Conservation (phyloP, 176 grass and related monocot genomes). For the Bromus sterilis region DNA sequence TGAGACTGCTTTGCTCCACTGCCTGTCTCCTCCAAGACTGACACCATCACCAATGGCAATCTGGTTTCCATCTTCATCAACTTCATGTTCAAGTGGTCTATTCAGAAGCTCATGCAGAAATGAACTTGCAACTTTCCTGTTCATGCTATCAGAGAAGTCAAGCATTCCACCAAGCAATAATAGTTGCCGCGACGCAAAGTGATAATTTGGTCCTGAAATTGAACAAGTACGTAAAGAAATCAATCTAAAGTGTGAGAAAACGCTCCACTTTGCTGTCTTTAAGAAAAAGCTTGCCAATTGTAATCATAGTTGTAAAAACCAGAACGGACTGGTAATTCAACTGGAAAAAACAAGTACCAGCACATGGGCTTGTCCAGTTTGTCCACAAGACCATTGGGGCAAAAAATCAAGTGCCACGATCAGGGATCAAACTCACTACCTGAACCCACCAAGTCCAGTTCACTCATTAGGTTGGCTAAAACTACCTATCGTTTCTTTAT, state of each 20-base stretch:
- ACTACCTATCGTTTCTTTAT: neutral
- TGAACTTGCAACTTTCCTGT: constrained; percentile 62
- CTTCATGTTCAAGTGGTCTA: constrained; percentile 66
- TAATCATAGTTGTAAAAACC: neutral
- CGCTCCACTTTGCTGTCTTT: neutral
- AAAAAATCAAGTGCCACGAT: neutral
- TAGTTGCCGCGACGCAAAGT: constrained; percentile 64
- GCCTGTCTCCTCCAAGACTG: constrained; percentile 70
- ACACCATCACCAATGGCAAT: constrained; percentile 81
- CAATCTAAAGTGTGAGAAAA: neutral
- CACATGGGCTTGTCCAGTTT: neutral
- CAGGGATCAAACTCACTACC: neutral
- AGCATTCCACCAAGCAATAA: constrained; percentile 84
- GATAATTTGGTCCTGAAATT: constrained; percentile 77
- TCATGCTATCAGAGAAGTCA: constrained; percentile 86
- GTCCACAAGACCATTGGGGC: neutral
- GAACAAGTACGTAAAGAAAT: constrained; percentile 3
- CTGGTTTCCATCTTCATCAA: constrained; percentile 73
- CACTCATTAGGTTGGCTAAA: neutral
- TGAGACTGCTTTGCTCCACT: constrained; percentile 78
- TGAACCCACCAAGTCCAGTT: neutral
- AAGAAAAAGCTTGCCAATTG: neutral
- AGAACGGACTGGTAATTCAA: neutral
- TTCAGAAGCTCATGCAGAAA: constrained; percentile 74
- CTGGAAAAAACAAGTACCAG: neutral